These are phyloP conservation scores for Lepiota brunneoincarnata DNA, from an alignment of 768 basidiomycete genomes.

Conservation along the genomic window DNA sequence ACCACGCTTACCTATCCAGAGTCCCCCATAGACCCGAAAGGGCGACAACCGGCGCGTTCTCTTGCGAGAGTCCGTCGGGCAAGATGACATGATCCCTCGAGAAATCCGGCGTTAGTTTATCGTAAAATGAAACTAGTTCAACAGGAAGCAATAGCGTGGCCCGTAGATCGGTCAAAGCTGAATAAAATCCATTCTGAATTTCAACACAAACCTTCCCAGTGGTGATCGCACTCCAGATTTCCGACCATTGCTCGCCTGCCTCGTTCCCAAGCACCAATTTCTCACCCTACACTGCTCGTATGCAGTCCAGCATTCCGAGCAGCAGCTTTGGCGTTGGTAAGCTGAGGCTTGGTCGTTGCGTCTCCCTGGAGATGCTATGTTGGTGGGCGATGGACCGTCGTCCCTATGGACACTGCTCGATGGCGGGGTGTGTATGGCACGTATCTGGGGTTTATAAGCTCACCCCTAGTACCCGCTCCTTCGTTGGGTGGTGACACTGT, in stretches of 20 bases:
- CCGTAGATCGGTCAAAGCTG: slow-evolving; percentile 33
- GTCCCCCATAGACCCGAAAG: slow-evolving; percentile 81
- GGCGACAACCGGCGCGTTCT: slow-evolving; percentile 59
- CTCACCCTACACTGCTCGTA: slow-evolving; percentile 50
- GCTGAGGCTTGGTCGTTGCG: slow-evolving; percentile 65
- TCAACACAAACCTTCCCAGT: slow-evolving; percentile 60
- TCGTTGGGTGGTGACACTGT: slow-evolving; percentile 22
- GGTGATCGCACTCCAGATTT: slow-evolving; percentile 62
- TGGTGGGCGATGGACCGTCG: slow-evolving; percentile 44
- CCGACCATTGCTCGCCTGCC: slow-evolving; percentile 63
- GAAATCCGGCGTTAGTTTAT: slow-evolving; percentile 68
- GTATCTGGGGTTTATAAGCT: slow-evolving; percentile 44
- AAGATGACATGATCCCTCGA: slow-evolving; percentile 81
- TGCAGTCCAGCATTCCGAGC: slow-evolving; percentile 68
- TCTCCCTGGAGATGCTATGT: slow-evolving; percentile 49
- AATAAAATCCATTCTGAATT: slow-evolving; percentile 5
- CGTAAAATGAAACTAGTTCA: slow-evolving; percentile 48
- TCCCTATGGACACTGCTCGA: slow-evolving; percentile 48
- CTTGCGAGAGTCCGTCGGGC: slow-evolving; percentile 49
- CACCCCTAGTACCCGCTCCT: slow-evolving; percentile 14
- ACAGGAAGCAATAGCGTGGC: slow-evolving; percentile 79
- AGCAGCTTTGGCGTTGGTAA: slow-evolving; percentile 70
- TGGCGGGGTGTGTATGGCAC: slow-evolving; percentile 79
- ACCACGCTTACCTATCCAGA: slow-evolving; percentile 49
- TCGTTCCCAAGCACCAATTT: slow-evolving; percentile 47